Conservation (phyloP, 495 filamentous ascomycete genomes). For the Penicillium turbatum region DNA sequence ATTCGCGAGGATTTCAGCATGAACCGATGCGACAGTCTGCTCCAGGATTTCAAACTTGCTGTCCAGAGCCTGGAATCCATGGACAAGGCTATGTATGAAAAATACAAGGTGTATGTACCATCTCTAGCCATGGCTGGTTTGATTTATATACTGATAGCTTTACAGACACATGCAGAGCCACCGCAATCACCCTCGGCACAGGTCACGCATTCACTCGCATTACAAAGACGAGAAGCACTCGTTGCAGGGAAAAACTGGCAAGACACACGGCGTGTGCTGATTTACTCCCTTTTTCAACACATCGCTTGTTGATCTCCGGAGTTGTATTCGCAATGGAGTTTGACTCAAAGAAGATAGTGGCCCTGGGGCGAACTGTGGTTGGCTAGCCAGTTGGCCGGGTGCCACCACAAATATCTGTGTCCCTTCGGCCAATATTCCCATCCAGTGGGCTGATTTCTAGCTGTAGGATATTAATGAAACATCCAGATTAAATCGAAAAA, state of each 20-base stretch:
- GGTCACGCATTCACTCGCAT: conserved; percentile 57
- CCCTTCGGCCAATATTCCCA: not conserved
- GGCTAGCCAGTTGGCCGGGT: too few species aligned
- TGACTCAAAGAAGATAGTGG: too few species aligned
- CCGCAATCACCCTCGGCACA: conserved; percentile 49
- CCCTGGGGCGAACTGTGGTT: not conserved
- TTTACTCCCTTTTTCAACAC: not conserved
- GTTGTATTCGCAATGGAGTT: too few species aligned
- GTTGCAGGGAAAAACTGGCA: conserved; percentile 81
- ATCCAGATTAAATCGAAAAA: too few species aligned
- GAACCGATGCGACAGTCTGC: conserved; percentile 66
- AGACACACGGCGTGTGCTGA: conserved; percentile 82
- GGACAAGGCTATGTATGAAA: conserved; percentile 62
- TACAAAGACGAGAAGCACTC: conserved; percentile 77
- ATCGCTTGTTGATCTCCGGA: not conserved
- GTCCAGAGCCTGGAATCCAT: conserved; percentile 63
- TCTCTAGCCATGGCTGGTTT: not conserved
- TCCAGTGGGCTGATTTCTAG: not conserved
- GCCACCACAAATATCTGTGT: not conserved
- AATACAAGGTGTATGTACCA: conserved; percentile 59
- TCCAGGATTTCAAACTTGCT: conserved; percentile 69
- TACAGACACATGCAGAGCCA: conserved; percentile 53
- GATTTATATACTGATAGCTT: conserved; percentile 6
- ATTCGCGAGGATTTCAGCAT: conserved; percentile 84
- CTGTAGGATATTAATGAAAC: not conserved